Evolutionary conservation across 768 basidiomycete species (phyloP).

Genomic region (Galerina marginata): DNA sequence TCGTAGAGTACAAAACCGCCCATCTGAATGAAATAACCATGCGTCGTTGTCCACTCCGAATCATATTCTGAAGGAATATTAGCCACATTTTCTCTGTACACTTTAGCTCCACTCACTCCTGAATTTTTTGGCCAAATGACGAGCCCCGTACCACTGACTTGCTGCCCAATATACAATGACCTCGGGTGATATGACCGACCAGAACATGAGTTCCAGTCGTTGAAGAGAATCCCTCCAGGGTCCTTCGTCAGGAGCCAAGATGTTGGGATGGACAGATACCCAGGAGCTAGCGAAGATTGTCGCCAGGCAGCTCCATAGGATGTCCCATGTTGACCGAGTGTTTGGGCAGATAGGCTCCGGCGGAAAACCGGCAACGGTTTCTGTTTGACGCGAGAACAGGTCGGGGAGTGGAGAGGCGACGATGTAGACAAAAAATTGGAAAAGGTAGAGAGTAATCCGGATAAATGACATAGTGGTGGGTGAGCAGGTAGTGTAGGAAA

Average conservation of each 20-base stretch:
- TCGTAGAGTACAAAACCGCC: not conserved
- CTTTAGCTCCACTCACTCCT: not conserved
- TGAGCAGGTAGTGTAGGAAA: no score
- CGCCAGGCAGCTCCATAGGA: constrained; percentile 2
- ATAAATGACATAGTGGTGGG: no score
- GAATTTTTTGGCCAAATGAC: not conserved
- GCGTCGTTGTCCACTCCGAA: no score
- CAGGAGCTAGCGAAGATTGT: constrained; percentile 2
- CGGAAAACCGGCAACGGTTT: not conserved
- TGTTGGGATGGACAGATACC: constrained; percentile 7
- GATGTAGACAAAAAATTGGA: no score
- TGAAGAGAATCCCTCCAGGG: not conserved
- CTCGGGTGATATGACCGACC: not conserved
- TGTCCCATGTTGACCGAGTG: not conserved
- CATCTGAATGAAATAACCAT: not conserved
- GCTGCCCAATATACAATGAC: not conserved
- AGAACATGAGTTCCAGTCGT: not conserved
- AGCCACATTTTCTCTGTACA: not conserved
- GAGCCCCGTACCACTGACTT: not conserved
- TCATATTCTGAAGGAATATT: not conserved
- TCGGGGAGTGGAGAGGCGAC: no score
- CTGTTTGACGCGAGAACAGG: no score
- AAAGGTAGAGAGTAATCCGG: no score
- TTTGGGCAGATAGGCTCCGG: not conserved
- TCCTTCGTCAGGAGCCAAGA: not conserved